A percentile compares a stretch with the other conserved stretches of the same genome.
These are phyloP conservation scores for Fusarium chaquense DNA, from an alignment of 2,329 filamentous ascomycete species.

Conservation along the genomic window DNA sequence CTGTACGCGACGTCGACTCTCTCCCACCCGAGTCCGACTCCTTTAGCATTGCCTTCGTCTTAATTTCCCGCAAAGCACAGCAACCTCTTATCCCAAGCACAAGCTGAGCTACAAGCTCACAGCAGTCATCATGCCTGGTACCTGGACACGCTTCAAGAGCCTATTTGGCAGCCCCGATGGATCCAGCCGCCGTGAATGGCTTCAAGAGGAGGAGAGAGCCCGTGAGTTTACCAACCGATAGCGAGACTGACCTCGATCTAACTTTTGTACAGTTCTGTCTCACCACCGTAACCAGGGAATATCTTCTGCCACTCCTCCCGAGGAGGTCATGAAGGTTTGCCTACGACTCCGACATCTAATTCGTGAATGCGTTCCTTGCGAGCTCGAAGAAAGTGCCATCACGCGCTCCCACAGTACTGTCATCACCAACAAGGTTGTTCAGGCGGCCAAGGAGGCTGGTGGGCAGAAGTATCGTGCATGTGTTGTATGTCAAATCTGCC, in stretches of 20 bases:
- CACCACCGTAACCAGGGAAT: constrained; percentile 68
- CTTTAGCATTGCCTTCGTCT: background rate
- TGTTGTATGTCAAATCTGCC: constrained; percentile 62
- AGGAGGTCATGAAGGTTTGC: constrained; percentile 88
- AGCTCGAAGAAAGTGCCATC: constrained; percentile 81
- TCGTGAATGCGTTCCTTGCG: constrained; percentile 89
- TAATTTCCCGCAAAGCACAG: background rate
- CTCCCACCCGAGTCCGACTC: background rate
- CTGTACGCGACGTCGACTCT: constrained; percentile 15
- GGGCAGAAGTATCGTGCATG: constrained; percentile 79
- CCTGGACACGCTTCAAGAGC: constrained; percentile 51
- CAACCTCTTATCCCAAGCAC: background rate
- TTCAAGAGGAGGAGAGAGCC: constrained; percentile 59
- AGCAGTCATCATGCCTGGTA: constrained; percentile 34
- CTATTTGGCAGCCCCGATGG: constrained; percentile 46
- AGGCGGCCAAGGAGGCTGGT: constrained; percentile 85
- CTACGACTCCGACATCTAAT: constrained; percentile 91
- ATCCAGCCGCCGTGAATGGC: constrained; percentile 50
- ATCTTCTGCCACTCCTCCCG: constrained; percentile 76
- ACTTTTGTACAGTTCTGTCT: constrained; percentile 69
- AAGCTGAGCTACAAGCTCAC: constrained; percentile 15
- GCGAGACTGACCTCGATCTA: background rate
- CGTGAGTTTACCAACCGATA: constrained; percentile 51
- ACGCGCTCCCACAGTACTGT: constrained; percentile 85
- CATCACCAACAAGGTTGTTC: constrained; percentile 82